Conservation (phyloP, 2,329 filamentous ascomycete species). For the Paramyrothecium roridum region DNA sequence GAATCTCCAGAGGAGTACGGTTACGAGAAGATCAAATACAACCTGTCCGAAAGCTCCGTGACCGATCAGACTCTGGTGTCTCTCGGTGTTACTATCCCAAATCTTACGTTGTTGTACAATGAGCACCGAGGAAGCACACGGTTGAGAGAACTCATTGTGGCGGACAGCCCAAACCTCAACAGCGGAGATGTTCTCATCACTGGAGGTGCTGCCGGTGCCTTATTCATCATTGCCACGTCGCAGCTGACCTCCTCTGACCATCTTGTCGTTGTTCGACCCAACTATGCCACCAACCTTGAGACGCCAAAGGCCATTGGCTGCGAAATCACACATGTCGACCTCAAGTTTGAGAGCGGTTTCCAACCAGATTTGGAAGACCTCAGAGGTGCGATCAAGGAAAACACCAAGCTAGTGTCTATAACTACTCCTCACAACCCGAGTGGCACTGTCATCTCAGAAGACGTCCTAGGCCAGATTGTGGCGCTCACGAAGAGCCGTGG, state of each 20-base stretch:
- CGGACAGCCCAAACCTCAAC: slow-evolving; percentile 3
- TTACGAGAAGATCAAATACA: slow-evolving; percentile 13
- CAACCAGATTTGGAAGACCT: slow-evolving; percentile 9
- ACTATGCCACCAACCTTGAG: slow-evolving; percentile 19
- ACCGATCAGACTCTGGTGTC: slow-evolving; percentile 14
- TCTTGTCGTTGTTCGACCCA: slow-evolving; percentile 16
- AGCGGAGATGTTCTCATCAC: slow-evolving; percentile 16
- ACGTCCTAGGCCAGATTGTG: slow-evolving; percentile 3
- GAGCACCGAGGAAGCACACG: slow-evolving; percentile 13
- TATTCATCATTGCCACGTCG: slow-evolving; percentile 16
- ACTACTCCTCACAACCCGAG: slow-evolving; percentile 18
- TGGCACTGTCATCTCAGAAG: slow-evolving; percentile 7
- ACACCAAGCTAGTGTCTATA: slow-evolving; percentile 15
- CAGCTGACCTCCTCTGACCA: slow-evolving; percentile 10
- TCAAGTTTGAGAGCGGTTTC: slow-evolving; percentile 13
- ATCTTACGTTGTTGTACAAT: slow-evolving; percentile 14
- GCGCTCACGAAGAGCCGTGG: slow-evolving; percentile 10
- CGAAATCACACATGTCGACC: slow-evolving; percentile 15
- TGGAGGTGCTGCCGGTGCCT: slow-evolving; percentile 12
- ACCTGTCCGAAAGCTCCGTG: slow-evolving; percentile 19
- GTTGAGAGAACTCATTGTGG: slow-evolving; percentile 11
- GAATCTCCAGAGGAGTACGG: slow-evolving; percentile 19
- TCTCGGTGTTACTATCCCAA: slow-evolving; percentile 11
- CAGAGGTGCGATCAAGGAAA: slow-evolving; percentile 9
- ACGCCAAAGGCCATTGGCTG: slow-evolving; percentile 16